phyloP scores from a whole-genome alignment of 2,329 filamentous ascomycete genomes.

The Fusarium penzigii region DNA sequence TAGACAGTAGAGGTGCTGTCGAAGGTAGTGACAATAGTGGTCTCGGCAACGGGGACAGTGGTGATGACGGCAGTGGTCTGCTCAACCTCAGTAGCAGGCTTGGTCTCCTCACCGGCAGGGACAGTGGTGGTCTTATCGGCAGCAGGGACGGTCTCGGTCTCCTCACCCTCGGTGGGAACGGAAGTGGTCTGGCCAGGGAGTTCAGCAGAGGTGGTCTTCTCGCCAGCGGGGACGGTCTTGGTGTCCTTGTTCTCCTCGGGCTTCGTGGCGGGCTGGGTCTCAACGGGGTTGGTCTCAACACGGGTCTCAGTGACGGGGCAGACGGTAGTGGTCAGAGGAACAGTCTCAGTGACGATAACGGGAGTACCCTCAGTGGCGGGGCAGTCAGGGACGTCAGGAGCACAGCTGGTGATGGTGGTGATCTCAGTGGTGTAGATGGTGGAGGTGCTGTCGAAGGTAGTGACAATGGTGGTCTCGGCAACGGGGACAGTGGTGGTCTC shows the following conservation, averaged over 20 bases:
- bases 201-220: conserved; percentile 2
- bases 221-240: conserved; percentile 8
- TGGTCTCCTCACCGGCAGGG: conserved; percentile 13
- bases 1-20: conserved; percentile 31
- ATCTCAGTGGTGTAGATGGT: conserved; percentile 50
- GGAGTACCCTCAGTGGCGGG: conserved; percentile 46
- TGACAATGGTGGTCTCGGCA: conserved; percentile 21
- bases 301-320: conserved; percentile 59
- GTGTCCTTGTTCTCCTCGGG: background rate
- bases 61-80: conserved; percentile 1
- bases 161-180: conserved; percentile 8
- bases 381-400: conserved; percentile 47
- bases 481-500: conserved; percentile 1
- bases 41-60: conserved; percentile 4
- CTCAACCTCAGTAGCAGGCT: conserved; percentile 8
- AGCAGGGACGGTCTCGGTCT: conserved; percentile 12
- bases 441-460: conserved; percentile 45
- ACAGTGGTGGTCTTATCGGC: background rate
- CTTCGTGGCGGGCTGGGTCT: no score
- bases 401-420: conserved; percentile 52
- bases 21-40: conserved; percentile 35
- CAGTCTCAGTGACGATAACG: conserved; percentile 51
- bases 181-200: conserved; percentile 4
- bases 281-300: conserved; percentile 1
- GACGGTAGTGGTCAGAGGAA: conserved; percentile 59